Conservation (phyloP, 2,329 filamentous ascomycete species). For the Verticillium nubilum region DNA sequence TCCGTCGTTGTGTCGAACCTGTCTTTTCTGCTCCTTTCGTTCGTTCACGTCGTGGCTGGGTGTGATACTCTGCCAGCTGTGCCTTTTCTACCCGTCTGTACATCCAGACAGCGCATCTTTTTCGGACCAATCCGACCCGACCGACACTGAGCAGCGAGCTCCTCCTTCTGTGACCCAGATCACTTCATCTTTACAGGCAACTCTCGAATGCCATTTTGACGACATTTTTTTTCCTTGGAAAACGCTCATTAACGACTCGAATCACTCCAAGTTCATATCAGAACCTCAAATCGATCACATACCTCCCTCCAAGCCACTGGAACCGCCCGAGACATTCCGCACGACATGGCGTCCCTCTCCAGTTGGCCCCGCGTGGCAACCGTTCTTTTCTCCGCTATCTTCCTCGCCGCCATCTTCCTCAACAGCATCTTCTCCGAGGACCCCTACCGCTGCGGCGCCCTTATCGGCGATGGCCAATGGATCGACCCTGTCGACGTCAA, state of each 20-base stretch:
- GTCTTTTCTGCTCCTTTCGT: not conserved
- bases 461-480: slow-evolving; percentile 48
- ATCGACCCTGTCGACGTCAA: slow-evolving; percentile 22
- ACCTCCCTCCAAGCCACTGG: not conserved
- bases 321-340: not conserved
- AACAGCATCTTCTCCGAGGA: slow-evolving; percentile 22
- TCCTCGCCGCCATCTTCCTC: not conserved
- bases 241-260: not conserved
- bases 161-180: not conserved
- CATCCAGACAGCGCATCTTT: not conserved
- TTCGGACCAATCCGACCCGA: not conserved
- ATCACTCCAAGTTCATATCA: too few relatives aligned
- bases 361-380: not conserved
- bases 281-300: not conserved
- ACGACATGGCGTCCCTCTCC: not conserved
- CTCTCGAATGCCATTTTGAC: not conserved
- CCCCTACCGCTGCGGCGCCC: slow-evolving; percentile 45
- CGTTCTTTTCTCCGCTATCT: not conserved
- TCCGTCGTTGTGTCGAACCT: not conserved
- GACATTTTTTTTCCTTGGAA: not conserved
- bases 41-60: not conserved
- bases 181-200: not conserved
- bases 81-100: not conserved
- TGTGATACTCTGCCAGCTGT: not conserved
- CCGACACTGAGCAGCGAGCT: not conserved